Percentiles rank a stretch among this genome's conserved stretches.
Evolutionary conservation across 2,329 filamentous ascomycete species (phyloP).

Genomic region (Aureobasidium mangrovei): DNA sequence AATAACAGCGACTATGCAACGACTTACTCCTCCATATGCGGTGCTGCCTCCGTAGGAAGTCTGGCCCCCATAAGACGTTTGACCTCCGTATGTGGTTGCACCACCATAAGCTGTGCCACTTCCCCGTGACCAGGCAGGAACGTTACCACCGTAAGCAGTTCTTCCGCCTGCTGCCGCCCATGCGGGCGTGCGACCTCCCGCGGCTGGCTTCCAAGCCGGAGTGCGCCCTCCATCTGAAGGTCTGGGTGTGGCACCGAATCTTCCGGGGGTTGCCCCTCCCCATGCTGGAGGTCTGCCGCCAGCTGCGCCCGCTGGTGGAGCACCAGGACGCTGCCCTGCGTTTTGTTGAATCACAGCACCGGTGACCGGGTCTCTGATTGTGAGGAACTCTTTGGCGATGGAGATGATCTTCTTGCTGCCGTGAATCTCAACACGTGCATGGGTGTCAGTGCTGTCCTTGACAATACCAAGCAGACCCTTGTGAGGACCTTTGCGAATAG

Average conservation of each 20-base stretch:
- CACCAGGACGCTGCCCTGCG: constrained; percentile 39
- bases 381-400: constrained; percentile 71
- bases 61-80: constrained; percentile 57
- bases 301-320: constrained; percentile 28
- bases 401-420: constrained; percentile 89
- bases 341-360: constrained; percentile 67
- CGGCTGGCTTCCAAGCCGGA: constrained; percentile 50
- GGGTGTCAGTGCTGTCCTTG: constrained; percentile 81
- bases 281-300: constrained; percentile 31
- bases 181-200: constrained; percentile 39
- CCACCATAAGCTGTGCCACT: constrained; percentile 38
- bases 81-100: constrained; percentile 56
- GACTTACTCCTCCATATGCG: constrained; percentile 29
- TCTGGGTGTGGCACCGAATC: constrained; percentile 44
- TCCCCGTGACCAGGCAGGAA: constrained; percentile 31
- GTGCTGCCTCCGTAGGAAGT: constrained; percentile 44
- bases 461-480: constrained; percentile 93
- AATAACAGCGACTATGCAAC: constrained; percentile 5
- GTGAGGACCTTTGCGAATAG: constrained; percentile 75
- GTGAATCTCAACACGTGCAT: constrained; percentile 85
- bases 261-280: constrained; percentile 14
- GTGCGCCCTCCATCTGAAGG: constrained; percentile 49
- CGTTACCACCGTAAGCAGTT: constrained; percentile 42
- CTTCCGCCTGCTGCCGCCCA: constrained; percentile 35
- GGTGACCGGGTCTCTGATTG: constrained; percentile 71